Evolutionary conservation across 2,329 filamentous ascomycete species (phyloP).

Genomic region (Fusarium phyllophilum): DNA sequence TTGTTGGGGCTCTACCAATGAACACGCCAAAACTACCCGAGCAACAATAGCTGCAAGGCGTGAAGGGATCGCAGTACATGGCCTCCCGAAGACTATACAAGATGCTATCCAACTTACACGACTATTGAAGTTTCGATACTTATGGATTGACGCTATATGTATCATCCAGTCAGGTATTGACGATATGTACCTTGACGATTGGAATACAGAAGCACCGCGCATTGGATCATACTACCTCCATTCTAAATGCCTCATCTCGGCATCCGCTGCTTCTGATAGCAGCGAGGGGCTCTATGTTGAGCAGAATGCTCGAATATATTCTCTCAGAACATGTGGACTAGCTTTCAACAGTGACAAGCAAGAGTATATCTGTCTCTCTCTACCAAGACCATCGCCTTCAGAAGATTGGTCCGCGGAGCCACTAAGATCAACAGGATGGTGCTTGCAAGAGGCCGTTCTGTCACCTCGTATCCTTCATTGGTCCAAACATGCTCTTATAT

Average conservation of each 20-base stretch:
- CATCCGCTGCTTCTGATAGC: slow-evolving; percentile 1
- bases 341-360: background rate
- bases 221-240: slow-evolving; percentile 21
- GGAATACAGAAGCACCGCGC: background rate
- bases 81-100: background rate
- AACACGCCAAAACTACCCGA: background rate
- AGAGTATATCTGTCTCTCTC: background rate
- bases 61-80: background rate
- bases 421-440: background rate
- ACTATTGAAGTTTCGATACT: background rate
- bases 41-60: background rate
- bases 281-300: slow-evolving; percentile 3
- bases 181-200: slow-evolving; percentile 3
- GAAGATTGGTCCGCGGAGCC: background rate
- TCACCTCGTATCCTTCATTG: background rate
- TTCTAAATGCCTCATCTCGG: slow-evolving; percentile 11
- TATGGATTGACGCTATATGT: slow-evolving; percentile 11
- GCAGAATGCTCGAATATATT: background rate
- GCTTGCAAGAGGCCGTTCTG: background rate
- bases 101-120: slow-evolving; percentile 2
- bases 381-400: background rate
- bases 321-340: background rate
- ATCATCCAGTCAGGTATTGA: background rate
- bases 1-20: background rate
- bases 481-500: background rate